These are phyloP conservation scores for Aspergillus campestris DNA, from an alignment of 495 filamentous ascomycete genomes.

Conservation along the genomic window DNA sequence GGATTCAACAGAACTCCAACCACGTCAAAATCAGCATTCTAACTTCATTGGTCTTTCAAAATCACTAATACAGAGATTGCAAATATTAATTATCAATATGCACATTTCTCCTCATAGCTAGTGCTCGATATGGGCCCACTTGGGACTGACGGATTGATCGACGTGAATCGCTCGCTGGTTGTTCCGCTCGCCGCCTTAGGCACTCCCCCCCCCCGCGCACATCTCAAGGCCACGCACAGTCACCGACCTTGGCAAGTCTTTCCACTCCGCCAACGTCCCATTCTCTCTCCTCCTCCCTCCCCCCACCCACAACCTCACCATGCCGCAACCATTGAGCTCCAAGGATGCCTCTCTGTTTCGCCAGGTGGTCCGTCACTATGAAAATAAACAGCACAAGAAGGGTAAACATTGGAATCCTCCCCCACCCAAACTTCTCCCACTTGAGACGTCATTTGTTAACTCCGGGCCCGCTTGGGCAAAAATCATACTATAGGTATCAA, in stretches of 20 bases:
- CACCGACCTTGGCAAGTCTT: slow-evolving; percentile 7
- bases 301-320: slow-evolving; percentile 35
- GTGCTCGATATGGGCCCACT: too few relatives aligned
- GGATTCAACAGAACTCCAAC: too few relatives aligned
- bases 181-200: background rate
- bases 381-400: slow-evolving; percentile 98
- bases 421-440: too few relatives aligned
- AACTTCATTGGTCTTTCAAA: too few relatives aligned
- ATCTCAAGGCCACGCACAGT: slow-evolving; percentile 32
- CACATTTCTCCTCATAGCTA: too few relatives aligned
- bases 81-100: too few relatives aligned
- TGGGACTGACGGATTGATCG: background rate
- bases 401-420: slow-evolving; percentile 32
- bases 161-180: background rate
- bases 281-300: slow-evolving; percentile 14
- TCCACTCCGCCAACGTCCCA: slow-evolving; percentile 19
- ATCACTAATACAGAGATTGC: too few relatives aligned
- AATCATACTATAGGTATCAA: slow-evolving; percentile 58
- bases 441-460: too few relatives aligned
- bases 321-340: slow-evolving; percentile 75
- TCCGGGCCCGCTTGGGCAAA: too few relatives aligned
- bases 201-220: slow-evolving; percentile 30
- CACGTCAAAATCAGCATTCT: too few relatives aligned
- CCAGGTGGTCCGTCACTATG: slow-evolving; percentile 88
- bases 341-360: slow-evolving; percentile 94